Evolutionary conservation across 768 basidiomycete species (phyloP), one percentile per base, ranked within the genome.

Genomic region (Erythrobasidium yunnanense): DNA sequence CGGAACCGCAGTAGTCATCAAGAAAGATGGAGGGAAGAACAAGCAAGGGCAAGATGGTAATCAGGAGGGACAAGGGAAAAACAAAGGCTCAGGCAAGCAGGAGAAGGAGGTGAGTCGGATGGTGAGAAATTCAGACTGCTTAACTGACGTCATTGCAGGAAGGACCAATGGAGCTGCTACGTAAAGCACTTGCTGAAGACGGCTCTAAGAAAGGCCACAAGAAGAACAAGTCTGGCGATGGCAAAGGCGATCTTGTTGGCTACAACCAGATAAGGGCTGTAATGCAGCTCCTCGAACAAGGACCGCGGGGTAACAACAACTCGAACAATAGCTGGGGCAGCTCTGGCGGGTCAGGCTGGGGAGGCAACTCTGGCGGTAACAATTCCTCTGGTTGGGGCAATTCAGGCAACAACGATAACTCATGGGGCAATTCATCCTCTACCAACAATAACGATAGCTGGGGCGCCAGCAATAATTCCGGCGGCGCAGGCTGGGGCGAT

Each of bases 1-100:
- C 33, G 60, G 60, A 18, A 63, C 60, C n/a, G 60, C 60, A 32
- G 60, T 63, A 4, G 38, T 30, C 47, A 63, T 63, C 23, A 51
- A 51, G 29, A 46, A 49, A 38, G 60, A 51, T 27, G 49, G 49
- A 13, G 57, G 57, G 6, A 55, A 55, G n/a, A 17, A 38, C 22
- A 27, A 51, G 7, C 18, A n/a, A n/a, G 30, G 49, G 22, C 32
- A 51, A 23, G 30, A 46, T 17, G 49, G 49, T 15, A 45, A 63
- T 5, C 33, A 63, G 29, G 27, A 51, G 11, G 60, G 50, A 13
- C 38, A 32, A 58, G 56, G 56, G 56, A 58, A 25, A 45, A 22
- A 23, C 22, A 25, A 58, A 58, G 38, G 45, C 34, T 35, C 34
- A 58, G 42, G n/a, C n/a, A 58, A 58, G n/a, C 34, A 58, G 23